Evolutionary conservation across 2,329 filamentous ascomycete genomes (phyloP).

Genomic region (Ascomycota sp.): DNA sequence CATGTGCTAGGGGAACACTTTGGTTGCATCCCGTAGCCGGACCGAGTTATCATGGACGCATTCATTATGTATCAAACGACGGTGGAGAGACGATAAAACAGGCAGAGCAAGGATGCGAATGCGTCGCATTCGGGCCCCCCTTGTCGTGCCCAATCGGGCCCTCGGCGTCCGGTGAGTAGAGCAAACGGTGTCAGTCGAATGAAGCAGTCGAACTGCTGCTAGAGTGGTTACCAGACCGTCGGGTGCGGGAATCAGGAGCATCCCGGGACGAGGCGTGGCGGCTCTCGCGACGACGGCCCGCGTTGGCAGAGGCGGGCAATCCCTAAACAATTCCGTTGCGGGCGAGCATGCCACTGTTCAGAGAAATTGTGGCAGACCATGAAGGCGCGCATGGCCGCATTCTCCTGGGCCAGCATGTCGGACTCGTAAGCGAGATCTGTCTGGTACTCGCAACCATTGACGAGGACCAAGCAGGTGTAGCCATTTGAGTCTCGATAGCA

Average conservation of each 20-base stretch:
- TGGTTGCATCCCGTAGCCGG: background rate
- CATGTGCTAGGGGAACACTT: background rate
- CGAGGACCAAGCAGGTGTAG: slow-evolving; percentile 76
- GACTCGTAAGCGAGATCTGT: slow-evolving; percentile 73
- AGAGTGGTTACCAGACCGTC: slow-evolving; percentile 35
- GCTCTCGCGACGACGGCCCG: slow-evolving; percentile 28
- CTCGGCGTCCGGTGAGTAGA: background rate
- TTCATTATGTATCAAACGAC: too few relatives aligned
- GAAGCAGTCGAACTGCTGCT: slow-evolving; percentile 43
- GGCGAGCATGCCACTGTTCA: slow-evolving; percentile 77
- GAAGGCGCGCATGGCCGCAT: slow-evolving; percentile 86
- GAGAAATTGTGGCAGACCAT: slow-evolving; percentile 97
- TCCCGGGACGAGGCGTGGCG: slow-evolving; percentile 28
- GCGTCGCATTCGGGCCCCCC: too few relatives aligned
- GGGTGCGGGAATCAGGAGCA: slow-evolving; percentile 21
- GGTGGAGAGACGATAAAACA: too few relatives aligned
- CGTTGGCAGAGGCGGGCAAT: slow-evolving; percentile 30
- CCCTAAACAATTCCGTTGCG: slow-evolving; percentile 49
- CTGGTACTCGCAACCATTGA: slow-evolving; percentile 93
- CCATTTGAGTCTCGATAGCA: slow-evolving; percentile 54
- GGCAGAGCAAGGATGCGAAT: background rate
- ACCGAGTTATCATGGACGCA: too few relatives aligned
- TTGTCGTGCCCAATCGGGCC: too few relatives aligned
- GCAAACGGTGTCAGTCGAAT: slow-evolving; percentile 24
- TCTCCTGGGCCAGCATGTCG: slow-evolving; percentile 69